Base-by-base conservation (phyloP, 2,329 filamentous ascomycete genomes). In the Erysiphe pulchra region DNA sequence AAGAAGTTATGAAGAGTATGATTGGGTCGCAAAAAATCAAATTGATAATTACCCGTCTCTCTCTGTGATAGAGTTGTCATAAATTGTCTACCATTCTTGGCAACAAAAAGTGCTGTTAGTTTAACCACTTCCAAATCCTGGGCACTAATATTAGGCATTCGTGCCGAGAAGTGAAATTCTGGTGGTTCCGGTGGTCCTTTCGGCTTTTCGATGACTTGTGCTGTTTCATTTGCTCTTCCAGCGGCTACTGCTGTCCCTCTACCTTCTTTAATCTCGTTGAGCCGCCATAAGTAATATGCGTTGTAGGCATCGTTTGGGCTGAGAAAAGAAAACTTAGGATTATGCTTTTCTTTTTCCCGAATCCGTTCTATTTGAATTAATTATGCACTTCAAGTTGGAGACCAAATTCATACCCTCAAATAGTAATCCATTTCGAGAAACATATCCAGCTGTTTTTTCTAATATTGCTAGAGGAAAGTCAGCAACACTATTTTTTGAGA, bases 1-100 rank as follows among this genome's bases (percentile, higher is more conserved):
- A 94, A 95, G 65, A 90, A 95, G 60, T 87, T 86, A 65, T 95
- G 85, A 50, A 94, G 77, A 56, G 83, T 93, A 65, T 98, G 90
- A 56, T 93, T 92, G 14, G 86, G 84, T 46, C 87, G 77, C 45
- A 98, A 68, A 58, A 98, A 98, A 62, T 94, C 85, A 60, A 95
- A 98, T 59, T 98, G 87, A 53, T 77, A 85, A 61, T 94, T 95
- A 56, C 80, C 73, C 16, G 80, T 72, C 64, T 98, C 87, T 52
- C 83, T 75, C 63, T 93, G 87, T 20, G 81, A 83, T 50, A 98
- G 66, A 46, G 79, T 73, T 18, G 85, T 94, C 73, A 93, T 83
- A 63, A 90, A 98, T 49, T 80, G 77, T 49, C 86, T 77, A 13
- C 90, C 90, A 56, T 92, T 87, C 62, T 87, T 86, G 45, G 90